Evolutionary conservation across 1,284 basidiomycete genomes (phyloP), one percentile per base, ranked within the genome.

Genomic region (Chondrostereum purpureum): DNA sequence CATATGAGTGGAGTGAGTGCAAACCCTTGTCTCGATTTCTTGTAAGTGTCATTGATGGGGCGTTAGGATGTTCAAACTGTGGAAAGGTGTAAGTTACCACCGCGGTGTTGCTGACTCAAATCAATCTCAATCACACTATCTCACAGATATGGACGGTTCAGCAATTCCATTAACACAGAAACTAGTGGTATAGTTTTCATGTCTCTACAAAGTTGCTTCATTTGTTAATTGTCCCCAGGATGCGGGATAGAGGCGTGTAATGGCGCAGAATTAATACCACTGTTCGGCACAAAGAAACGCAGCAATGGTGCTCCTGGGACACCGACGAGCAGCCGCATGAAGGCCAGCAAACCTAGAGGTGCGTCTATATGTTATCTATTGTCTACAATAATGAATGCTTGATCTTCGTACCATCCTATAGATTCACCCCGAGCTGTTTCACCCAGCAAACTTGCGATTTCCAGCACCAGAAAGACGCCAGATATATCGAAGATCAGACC

Each of bases 141-240:
- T n/a, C 3, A 37, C 48, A 89, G 87, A 39, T 89, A 88, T 57
- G 85, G 86, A 11, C 74, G 88, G 23, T 82, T 84, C 56, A 83
- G 77, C 51, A 88, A 85, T 50, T 88, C 85, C 11, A 89, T 91
- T 53, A 69, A 76, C 14, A 71, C 81, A 5, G 69, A 77, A n/a
- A 75, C 77, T 62, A 79, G 78, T 51, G 69, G 84, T 79, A 56
- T 50, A 78, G 69, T 13, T 18, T 3, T 20, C 12, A 8, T 8
- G 20, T 16, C 14, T 14, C 21, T 24, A 16, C 22, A 14, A 31
- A 31, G 5, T 13, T 16, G n/a, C n/a, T n/a, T n/a, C n/a, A n/a
- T n/a, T 23, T 27, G 8, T n/a, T 42, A n/a, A 14, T 3, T 33
- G 17, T 35, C 12, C 12, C 31, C 14, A 48, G 47, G 44, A 38